Conservation (phyloP, 108 stramenopile species). For the Fistulifera pelliculosa region DNA sequence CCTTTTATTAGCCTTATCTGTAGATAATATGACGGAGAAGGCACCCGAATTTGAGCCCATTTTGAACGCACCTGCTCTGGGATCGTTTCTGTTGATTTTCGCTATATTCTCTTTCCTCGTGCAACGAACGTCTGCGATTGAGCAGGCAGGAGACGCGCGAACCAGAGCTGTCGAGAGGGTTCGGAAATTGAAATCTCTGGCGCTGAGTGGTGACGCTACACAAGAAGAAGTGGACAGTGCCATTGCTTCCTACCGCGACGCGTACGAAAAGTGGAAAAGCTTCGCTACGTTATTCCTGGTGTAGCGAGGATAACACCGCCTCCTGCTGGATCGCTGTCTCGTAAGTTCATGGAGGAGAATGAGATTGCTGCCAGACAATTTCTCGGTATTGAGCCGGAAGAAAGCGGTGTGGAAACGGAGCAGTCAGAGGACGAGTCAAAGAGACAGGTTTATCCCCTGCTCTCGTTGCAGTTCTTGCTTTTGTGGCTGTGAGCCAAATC, state of each 20-base stretch:
- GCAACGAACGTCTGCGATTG: conserved; percentile 41
- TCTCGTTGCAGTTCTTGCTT: neutral
- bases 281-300: conserved; percentile 58
- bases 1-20: no score
- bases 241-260: conserved; percentile 34
- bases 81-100: conserved; percentile 45
- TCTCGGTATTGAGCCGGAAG: conserved; percentile 18
- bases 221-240: conserved; percentile 16
- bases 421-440: neutral
- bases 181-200: conserved; percentile 35
- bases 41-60: conserved; percentile 41
- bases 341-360: conserved; percentile 21
- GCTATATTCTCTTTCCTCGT: conserved; percentile 40
- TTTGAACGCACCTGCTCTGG: conserved; percentile 44
- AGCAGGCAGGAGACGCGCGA: conserved; percentile 38
- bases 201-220: conserved; percentile 24
- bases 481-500: neutral
- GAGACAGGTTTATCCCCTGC: neutral
- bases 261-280: conserved; percentile 38
- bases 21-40: no score
- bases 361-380: conserved; percentile 35
- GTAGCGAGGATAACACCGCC: conserved; percentile 48
- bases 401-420: conserved; percentile 11
- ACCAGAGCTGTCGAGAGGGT: conserved; percentile 32
- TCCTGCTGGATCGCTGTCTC: conserved; percentile 12